Base-by-base conservation (phyloP, 192 early-diverging fungal species). In the Funneliformis mosseae region DNA sequence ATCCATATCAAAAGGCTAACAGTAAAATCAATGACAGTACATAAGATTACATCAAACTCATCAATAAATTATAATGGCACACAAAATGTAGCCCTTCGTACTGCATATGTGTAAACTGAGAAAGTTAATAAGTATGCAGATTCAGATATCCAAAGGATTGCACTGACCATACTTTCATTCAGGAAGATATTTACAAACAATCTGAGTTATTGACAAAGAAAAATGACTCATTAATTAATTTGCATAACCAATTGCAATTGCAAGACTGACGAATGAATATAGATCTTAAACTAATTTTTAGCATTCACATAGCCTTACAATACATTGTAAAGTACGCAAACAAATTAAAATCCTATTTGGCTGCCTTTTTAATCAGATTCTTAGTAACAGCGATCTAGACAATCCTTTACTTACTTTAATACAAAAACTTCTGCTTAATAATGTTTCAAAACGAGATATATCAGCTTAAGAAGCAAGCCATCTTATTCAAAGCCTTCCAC, bases 201-300 rank as follows among this genome's bases (percentile, higher is more conserved):
- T 38, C 68, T 10, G 28, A 70, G 0, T 3, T 70, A 4, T 5
- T 70, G 2, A 70, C 11, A 8, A 9, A 5, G 38, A 18, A 38
- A 38, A 70, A 70, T 70, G 68, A 70, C 5, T 38, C 28, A 70
- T 21, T 70, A 12, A 70, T 70, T 42, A 70, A 70, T 39, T 38
- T 9, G 1, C 68, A 70, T 9, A 70, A n/a, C 21, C 8, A 33
- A 39, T 38, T 70, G 9, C 28, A 70, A 25, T 14, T 69, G 25
- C 67, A 69, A 27, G 67, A 25, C 16, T 69, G 67, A 25, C 4
- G 7, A 16, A 38, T 38, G 38, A 70, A 70, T 5, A 21, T 70
- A 2, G 11, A 70, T n/a, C 9, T 70, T 4, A 70, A 70, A 9
- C 38, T 33, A 3, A 70, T 70, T 43, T 38, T 70, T 9, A 70